Evolutionary conservation across 1,139 yeast species (phyloP).

Genomic region (Suhomyces choctaworum): DNA sequence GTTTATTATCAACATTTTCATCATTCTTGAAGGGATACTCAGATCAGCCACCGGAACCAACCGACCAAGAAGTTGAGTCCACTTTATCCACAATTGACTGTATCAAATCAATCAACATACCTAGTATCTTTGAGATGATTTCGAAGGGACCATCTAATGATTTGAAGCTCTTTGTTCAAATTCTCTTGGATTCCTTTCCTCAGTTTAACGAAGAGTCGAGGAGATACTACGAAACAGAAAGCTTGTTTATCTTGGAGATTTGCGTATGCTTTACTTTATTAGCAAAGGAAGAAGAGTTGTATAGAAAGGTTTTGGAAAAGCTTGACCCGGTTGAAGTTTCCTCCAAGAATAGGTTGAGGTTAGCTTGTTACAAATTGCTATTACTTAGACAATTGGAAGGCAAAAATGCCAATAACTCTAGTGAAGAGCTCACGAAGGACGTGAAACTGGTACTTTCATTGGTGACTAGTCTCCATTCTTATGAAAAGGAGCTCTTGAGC

Average conservation of each 20-base stretch:
- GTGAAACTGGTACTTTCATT: neutral
- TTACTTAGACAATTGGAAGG: constrained; percentile 34
- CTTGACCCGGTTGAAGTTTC: constrained; percentile 26
- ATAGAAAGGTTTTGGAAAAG: constrained; percentile 24
- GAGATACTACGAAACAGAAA: constrained; percentile 54
- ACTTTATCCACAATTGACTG: constrained; percentile 84
- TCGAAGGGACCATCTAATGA: constrained; percentile 32
- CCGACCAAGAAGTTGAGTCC: constrained; percentile 87
- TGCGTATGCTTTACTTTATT: constrained; percentile 52
- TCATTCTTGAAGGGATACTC: constrained; percentile 85
- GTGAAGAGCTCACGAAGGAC: neutral
- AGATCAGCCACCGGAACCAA: constrained; percentile 88
- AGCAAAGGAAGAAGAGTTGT: constrained; percentile 39
- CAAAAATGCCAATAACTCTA: no score
- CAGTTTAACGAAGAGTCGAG: constrained; percentile 34
- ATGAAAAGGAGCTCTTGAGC: constrained; percentile 42
- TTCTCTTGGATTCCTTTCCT: constrained; percentile 36
- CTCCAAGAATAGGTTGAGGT: constrained; percentile 33
- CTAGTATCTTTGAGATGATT: constrained; percentile 48
- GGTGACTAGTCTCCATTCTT: constrained; percentile 25
- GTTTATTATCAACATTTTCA: constrained; percentile 85
- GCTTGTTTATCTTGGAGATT: constrained; percentile 56
- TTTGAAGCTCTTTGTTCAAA: constrained; percentile 19
- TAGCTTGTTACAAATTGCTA: constrained; percentile 43
- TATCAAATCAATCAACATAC: constrained; percentile 63